phyloP scores from a whole-genome alignment of 805 yeast genomes.

The Cephaloascus fragrans region DNA sequence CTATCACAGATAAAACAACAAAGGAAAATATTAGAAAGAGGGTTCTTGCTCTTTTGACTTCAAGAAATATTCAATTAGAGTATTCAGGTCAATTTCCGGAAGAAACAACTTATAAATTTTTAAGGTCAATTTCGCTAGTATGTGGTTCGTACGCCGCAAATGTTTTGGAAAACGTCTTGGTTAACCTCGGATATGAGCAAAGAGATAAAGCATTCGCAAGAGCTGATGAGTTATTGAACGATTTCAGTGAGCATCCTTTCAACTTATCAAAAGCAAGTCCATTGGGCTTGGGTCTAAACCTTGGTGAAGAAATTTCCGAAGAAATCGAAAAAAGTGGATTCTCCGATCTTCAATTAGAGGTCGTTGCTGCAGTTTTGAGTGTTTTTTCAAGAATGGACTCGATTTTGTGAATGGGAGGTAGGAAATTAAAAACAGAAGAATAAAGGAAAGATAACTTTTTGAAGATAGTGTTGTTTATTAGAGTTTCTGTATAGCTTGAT shows the following conservation, averaged over 20 bases:
- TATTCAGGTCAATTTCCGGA: constrained; percentile 57
- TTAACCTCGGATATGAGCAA: constrained; percentile 69
- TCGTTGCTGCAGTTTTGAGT: constrained; percentile 84
- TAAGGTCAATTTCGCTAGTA: constrained; percentile 75
- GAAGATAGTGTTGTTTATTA: too few relatives aligned
- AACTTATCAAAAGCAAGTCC: constrained; percentile 43
- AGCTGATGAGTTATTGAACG: constrained; percentile 84
- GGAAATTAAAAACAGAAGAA: too few relatives aligned
- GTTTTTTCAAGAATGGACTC: constrained; percentile 92
- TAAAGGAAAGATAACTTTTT: too few relatives aligned
- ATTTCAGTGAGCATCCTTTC: constrained; percentile 83
- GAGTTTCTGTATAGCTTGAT: too few relatives aligned
- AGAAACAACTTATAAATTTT: constrained; percentile 52
- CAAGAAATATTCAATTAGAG: constrained; percentile 52
- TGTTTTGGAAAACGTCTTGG: constrained; percentile 83
- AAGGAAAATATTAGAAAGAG: constrained; percentile 76
- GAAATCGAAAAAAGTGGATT: constrained; percentile 43
- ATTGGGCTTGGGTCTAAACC: constrained; percentile 63
- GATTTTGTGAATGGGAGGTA: constrained; percentile 43
- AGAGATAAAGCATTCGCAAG: constrained; percentile 88
- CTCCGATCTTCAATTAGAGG: constrained; percentile 67
- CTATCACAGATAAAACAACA: constrained; percentile 76
- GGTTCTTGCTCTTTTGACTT: constrained; percentile 57
- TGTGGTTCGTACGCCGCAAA: constrained; percentile 93
- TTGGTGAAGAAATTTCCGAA: constrained; percentile 42